Conservation (phyloP, 2,329 filamentous ascomycete species). For the Stachybotrys echinatus region DNA sequence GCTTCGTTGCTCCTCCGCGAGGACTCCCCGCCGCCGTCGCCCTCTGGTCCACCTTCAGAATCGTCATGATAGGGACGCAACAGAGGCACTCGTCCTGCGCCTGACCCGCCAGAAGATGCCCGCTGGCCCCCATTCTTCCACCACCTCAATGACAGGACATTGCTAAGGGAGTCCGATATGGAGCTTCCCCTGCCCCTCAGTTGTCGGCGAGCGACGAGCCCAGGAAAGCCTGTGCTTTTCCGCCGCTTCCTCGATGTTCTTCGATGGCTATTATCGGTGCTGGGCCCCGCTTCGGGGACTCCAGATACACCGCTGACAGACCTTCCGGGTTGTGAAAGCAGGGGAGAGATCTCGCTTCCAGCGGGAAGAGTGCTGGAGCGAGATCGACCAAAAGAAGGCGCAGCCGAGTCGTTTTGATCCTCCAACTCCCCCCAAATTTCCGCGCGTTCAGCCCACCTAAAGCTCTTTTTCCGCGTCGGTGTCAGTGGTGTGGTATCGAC, state of each 20-base stretch:
- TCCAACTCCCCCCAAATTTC: slow-evolving; percentile 89
- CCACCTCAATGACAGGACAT: slow-evolving; percentile 52
- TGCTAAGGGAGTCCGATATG: slow-evolving; percentile 45
- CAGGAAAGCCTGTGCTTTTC: slow-evolving; percentile 57
- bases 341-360: slow-evolving; percentile 31
- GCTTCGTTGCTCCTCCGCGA: slow-evolving; percentile 13
- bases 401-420: slow-evolving; percentile 54
- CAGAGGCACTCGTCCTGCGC: slow-evolving; percentile 1
- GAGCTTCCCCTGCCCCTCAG: slow-evolving; percentile 31
- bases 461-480: slow-evolving; percentile 41
- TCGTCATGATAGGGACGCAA: slow-evolving; percentile 4
- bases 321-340: slow-evolving; percentile 27
- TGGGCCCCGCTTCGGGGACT: slow-evolving; percentile 19
- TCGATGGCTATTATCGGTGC: slow-evolving; percentile 22
- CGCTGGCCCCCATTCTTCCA: slow-evolving; percentile 26
- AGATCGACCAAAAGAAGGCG: slow-evolving; percentile 28
- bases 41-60: slow-evolving; percentile 2
- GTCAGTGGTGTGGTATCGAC: slow-evolving; percentile 32
- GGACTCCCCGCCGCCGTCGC: not conserved
- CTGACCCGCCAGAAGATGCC: not conserved
- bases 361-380: slow-evolving; percentile 46
- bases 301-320: slow-evolving; percentile 21
- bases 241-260: slow-evolving; percentile 38
- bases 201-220: slow-evolving; percentile 49
- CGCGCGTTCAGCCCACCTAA: slow-evolving; percentile 60